Base-by-base conservation (phyloP, 768 basidiomycete species). In the Leccinum truebloodii region DNA sequence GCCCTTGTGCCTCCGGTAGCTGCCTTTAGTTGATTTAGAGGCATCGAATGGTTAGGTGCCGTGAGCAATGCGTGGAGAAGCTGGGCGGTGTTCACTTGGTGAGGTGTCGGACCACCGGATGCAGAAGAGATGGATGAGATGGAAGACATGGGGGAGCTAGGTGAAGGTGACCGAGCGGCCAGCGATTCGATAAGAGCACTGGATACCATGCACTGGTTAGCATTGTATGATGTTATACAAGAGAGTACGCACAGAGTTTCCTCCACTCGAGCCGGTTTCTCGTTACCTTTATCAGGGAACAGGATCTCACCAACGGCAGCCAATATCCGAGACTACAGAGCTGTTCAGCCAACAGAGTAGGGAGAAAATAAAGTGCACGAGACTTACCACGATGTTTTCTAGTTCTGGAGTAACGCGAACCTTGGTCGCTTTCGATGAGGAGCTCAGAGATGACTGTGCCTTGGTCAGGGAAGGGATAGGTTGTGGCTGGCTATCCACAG, bases 41-140 rank as follows among this genome's bases (percentile, higher is more conserved):
- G 76, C 72, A 91, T 77, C 30, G 86, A 75, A 57, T 84, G 81
- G 48, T 79, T 74, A 0, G 86, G 83, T 10, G 82, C 76, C 18
- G 75, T 76, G 26, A 93, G 76, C 16, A 93, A 77, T 20, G 80
- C 74, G 51, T 86, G 77, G 13, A 92, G 79, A 50, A 93, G 76
- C 66, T 85, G 80, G 4, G 89, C 89, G 3, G 83, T 90, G 61
- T 89, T 78, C 13, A 92, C 81, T 66, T 91, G 89, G 65, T 91
- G 89, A 28, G 81, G 73, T 6, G 86, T 86, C 1, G 84, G 83
- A 12, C 73, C 71, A n/a, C 73, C 64, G 12, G 77, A 71, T 12
- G 72, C 62, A 12, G 79, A 67, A 22, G 75, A 49, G 28, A 77
- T 60, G n/a, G 79, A 82, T 6, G 87, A 86, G 30, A 82, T 80